Evolutionary conservation across 2,329 filamentous ascomycete species (phyloP).

Genomic region (Colletotrichum sojae): DNA sequence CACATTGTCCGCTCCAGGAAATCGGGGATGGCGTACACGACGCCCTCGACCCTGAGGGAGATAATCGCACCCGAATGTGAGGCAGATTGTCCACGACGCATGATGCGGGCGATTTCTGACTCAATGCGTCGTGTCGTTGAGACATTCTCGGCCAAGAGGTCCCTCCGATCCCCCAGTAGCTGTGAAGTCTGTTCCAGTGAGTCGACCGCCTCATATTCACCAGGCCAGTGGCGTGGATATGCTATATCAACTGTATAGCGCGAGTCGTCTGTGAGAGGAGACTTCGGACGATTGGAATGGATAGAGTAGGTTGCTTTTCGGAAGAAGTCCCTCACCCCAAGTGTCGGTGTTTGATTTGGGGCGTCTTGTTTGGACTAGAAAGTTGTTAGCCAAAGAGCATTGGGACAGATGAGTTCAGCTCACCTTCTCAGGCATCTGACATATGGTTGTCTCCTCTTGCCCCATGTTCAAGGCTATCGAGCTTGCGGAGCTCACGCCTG

Average conservation of each 20-base stretch:
- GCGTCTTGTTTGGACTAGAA: background rate
- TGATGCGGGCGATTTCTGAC: background rate
- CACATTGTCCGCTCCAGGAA: background rate
- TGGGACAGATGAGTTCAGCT: background rate
- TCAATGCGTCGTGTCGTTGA: background rate
- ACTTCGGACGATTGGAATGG: background rate
- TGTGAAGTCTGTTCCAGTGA: background rate
- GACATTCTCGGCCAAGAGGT: background rate
- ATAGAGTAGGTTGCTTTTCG: background rate
- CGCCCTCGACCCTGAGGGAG: constrained; percentile 1
- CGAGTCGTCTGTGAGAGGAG: constrained; percentile 1
- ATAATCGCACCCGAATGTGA: background rate
- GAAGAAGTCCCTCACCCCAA: constrained; percentile 4
- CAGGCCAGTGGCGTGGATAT: background rate
- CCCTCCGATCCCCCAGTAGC: background rate
- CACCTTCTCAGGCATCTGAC: background rate
- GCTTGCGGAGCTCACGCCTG: background rate
- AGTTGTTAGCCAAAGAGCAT: background rate
- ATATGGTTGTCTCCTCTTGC: background rate
- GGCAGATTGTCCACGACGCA: background rate
- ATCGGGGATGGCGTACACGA: constrained; percentile 11
- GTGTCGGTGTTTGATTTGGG: background rate
- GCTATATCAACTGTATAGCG: background rate
- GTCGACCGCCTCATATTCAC: background rate
- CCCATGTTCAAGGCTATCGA: constrained; percentile 11